phyloP scores from a whole-genome alignment of 176 grass and related monocot genomes.

The Rhynchospora breviuscula region DNA sequence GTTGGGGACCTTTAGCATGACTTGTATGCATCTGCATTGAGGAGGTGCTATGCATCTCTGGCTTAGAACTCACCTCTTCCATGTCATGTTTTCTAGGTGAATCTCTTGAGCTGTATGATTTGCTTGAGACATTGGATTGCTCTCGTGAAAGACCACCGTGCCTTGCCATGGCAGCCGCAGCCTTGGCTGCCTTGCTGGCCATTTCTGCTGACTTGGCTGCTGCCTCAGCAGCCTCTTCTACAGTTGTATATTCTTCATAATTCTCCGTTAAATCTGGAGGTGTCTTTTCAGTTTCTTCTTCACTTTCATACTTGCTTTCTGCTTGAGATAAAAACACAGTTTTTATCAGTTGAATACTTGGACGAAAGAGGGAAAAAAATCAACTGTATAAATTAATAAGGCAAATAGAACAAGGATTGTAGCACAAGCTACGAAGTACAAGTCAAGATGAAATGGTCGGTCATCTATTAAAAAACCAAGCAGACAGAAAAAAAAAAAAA shows the following conservation, averaged over 20 bases:
- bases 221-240: conserved; percentile 37
- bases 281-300: conserved; percentile 1
- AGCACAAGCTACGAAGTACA: not conserved
- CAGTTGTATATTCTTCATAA: conserved; percentile 28
- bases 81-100: conserved; percentile 19
- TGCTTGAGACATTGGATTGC: conserved; percentile 18
- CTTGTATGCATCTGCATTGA: not conserved
- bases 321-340: not conserved
- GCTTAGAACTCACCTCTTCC: conserved; percentile 9
- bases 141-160: conserved; percentile 29
- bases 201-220: conserved; percentile 42
- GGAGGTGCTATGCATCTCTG: not conserved
- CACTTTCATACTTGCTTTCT: conserved; percentile 12
- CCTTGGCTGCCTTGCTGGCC: conserved; percentile 42
- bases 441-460: not conserved
- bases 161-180: conserved; percentile 37
- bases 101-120: conserved; percentile 6
- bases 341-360: not conserved
- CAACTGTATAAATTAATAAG: not conserved
- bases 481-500: not conserved
- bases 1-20: not conserved
- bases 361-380: not conserved
- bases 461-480: not conserved
- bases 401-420: not conserved
- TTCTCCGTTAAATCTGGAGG: conserved; percentile 8